Percentiles rank a stretch among this genome's conserved stretches.
These are phyloP conservation scores for Annulohypoxylon maeteangense DNA, from an alignment of 495 filamentous ascomycete genomes.

Conservation along the genomic window DNA sequence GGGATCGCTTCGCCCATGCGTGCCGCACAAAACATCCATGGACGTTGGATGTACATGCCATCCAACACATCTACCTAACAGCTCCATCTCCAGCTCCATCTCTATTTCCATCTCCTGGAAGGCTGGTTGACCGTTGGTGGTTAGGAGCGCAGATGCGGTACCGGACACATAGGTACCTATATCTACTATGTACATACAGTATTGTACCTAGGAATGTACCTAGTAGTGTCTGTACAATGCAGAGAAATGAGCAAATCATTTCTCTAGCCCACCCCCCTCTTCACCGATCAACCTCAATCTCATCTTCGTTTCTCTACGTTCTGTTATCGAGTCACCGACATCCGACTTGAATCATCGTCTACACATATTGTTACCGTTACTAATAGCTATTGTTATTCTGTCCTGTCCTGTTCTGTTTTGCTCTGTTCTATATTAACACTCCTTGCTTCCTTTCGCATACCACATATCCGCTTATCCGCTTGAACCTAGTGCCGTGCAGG, in stretches of 20 bases:
- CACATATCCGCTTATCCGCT: neutral
- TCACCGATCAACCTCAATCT: constrained; percentile 19
- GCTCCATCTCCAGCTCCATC: neutral
- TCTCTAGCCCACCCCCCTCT: constrained; percentile 28
- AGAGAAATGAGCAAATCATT: constrained; percentile 29
- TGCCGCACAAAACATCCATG: constrained; percentile 7
- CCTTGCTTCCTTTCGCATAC: constrained; percentile 4
- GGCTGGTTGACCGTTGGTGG: neutral
- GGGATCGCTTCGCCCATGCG: constrained; percentile 36
- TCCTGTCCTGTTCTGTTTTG: neutral
- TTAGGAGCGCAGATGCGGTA: neutral
- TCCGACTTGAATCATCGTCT: constrained; percentile 17
- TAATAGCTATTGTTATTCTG: neutral
- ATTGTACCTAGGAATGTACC: neutral
- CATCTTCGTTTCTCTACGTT: constrained; percentile 10
- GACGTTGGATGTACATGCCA: neutral
- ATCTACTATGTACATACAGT: too few species aligned
- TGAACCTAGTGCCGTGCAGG: constrained; percentile 11
- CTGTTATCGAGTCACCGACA: constrained; percentile 3
- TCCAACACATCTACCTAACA: neutral
- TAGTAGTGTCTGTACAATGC: neutral
- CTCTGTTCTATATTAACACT: neutral
- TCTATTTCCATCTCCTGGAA: too few species aligned
- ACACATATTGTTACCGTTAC: constrained; percentile 4
- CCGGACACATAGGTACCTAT: constrained; percentile 6